Conservation (phyloP, 2,329 filamentous ascomycete species). For the Uncinocarpus reesii region DNA sequence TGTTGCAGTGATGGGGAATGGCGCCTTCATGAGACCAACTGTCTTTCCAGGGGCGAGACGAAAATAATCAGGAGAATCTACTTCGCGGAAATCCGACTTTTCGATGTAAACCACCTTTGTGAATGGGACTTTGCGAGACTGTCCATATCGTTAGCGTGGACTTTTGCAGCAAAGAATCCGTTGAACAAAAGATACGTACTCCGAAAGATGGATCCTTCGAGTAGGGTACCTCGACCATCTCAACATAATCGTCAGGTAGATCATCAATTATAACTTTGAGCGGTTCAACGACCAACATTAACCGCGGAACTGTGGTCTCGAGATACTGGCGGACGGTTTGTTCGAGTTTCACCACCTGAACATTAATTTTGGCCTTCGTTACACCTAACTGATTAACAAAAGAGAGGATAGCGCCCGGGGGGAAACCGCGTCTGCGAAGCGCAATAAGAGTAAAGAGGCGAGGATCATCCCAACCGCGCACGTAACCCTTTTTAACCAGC, state of each 20-base stretch:
- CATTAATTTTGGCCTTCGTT: conserved; percentile 65
- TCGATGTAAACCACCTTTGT: conserved; percentile 80
- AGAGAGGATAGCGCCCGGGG: conserved; percentile 69
- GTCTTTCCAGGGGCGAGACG: conserved; percentile 64
- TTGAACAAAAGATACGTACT: conserved; percentile 16
- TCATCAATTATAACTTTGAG: conserved; percentile 69
- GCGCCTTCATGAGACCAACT: conserved; percentile 62
- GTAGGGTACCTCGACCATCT: conserved; percentile 61
- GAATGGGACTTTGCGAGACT: conserved; percentile 49
- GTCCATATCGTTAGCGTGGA: neutral
- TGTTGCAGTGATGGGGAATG: conserved; percentile 58
- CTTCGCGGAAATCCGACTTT: conserved; percentile 63
- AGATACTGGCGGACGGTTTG: conserved; percentile 74
- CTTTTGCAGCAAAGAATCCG: neutral
- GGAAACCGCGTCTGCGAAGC: conserved; percentile 67
- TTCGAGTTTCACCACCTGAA: conserved; percentile 67
- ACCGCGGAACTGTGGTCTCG: conserved; percentile 68
- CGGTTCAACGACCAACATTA: conserved; percentile 78
- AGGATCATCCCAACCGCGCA: conserved; percentile 62
- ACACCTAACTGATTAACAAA: conserved; percentile 82
- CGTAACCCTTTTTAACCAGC: conserved; percentile 47
- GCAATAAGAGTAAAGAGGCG: conserved; percentile 72
- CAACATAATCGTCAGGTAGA: conserved; percentile 54
- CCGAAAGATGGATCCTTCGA: conserved; percentile 59
- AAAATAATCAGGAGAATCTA: conserved; percentile 64